Evolutionary conservation across 257 asterid genomes (phyloP).

Genomic region (Solanum sitiens): DNA sequence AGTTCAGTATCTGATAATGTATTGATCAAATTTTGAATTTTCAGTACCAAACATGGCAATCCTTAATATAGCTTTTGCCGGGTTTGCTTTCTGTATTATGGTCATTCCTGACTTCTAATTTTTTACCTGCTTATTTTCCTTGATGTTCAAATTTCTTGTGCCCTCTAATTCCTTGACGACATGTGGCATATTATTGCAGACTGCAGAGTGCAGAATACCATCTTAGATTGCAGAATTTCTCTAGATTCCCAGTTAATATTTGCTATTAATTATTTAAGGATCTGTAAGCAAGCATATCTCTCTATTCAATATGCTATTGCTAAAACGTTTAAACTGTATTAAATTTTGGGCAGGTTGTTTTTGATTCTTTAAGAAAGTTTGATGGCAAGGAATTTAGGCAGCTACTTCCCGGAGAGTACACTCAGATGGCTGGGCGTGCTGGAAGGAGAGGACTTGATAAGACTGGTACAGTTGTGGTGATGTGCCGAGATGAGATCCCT

Average conservation of each 20-base stretch:
- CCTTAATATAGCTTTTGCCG: not conserved
- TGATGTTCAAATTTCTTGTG: not conserved
- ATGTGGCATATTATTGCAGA: not conserved
- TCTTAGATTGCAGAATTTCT: not conserved
- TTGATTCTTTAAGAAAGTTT: conserved; percentile 84
- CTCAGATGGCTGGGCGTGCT: conserved; percentile 99
- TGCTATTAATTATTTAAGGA: not conserved
- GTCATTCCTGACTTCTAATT: not conserved
- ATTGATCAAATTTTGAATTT: not conserved
- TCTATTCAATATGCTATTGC: not conserved
- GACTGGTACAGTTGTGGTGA: conserved; percentile 81
- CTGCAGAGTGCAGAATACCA: not conserved
- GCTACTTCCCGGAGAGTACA: conserved; percentile 95
- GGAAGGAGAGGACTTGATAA: conserved; percentile 99
- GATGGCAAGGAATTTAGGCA: conserved; percentile 91
- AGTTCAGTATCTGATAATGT: not conserved
- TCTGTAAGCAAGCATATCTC: not conserved
- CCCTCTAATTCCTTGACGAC: not conserved
- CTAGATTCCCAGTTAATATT: not conserved
- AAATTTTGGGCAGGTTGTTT: conserved; percentile 65
- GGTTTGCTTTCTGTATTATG: not conserved
- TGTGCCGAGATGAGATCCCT: conserved; percentile 94
- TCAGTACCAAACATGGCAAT: not conserved
- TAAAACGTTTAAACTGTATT: not conserved
- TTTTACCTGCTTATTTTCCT: not conserved